Evolutionary conservation across 306 rosid genomes (phyloP).

Genomic region (Oxytropis ochrocephala): DNA sequence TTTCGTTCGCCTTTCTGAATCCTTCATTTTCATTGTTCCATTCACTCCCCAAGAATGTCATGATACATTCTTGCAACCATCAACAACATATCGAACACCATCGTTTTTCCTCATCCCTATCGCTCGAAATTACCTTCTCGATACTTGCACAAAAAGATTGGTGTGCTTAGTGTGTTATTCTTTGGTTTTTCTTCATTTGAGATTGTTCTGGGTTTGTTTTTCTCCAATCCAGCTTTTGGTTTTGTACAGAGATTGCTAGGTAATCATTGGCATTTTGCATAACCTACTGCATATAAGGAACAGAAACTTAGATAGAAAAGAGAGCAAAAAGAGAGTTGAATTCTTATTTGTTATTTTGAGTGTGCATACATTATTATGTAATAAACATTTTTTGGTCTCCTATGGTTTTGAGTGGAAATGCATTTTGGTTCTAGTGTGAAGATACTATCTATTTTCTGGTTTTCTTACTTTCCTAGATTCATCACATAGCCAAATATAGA

Average conservation of each 20-base stretch:
- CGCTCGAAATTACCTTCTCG: conserved; percentile 8
- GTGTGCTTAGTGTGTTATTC: conserved; percentile 61
- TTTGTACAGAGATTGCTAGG: conserved; percentile 56
- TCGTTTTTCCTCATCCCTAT: conserved; percentile 32
- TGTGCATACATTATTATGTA: conserved; percentile 61
- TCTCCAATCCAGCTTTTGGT: conserved; percentile 48
- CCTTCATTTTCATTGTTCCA: neutral
- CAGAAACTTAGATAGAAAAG: conserved; percentile 27
- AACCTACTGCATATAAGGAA: conserved; percentile 46
- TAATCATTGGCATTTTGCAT: conserved; percentile 55
- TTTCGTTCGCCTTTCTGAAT: neutral
- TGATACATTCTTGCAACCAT: conserved; percentile 52
- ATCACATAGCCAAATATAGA: neutral
- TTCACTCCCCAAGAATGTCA: conserved; percentile 38
- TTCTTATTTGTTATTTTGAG: conserved; percentile 47
- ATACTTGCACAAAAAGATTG: conserved; percentile 32
- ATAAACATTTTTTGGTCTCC: conserved; percentile 25
- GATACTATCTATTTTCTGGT: conserved; percentile 19
- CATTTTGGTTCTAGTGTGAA: conserved; percentile 81
- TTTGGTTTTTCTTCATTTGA: conserved; percentile 45
- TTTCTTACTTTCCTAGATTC: neutral
- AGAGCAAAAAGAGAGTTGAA: neutral
- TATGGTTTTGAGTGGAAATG: conserved; percentile 57
- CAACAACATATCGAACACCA: conserved; percentile 44
- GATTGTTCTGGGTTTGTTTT: conserved; percentile 48